Evolutionary conservation across 352 stramenopile genomes (phyloP), one percentile per base, ranked within the genome.

Genomic region (Globisporangium rhizosaccharum): DNA sequence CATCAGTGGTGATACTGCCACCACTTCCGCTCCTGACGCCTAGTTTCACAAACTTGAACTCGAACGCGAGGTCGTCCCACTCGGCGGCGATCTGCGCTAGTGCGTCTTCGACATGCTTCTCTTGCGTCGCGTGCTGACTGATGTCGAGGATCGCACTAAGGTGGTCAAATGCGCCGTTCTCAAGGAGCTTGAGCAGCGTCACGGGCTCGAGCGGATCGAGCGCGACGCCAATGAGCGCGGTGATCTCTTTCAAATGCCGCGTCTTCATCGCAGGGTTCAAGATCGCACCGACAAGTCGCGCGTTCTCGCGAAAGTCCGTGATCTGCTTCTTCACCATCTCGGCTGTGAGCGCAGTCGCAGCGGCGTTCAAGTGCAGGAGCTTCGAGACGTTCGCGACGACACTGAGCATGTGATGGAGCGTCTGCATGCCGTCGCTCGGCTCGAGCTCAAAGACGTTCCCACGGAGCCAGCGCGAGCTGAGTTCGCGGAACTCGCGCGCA

Each of bases 271-370:
- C 72, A 36, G 74, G 76, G 48, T 93, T 85, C 39, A 85, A 52
- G 52, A 93, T 85, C 2, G 82, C 79, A 1, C 73, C 70, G 5
- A 90, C 84, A 5, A 93, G 61, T 0, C 76, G 71, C 10, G 81
- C 65, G 15, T 85, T 84, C 48, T 90, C 82, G 5, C 76, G 67
- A 42, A 93, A 93, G 47, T 92, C 83, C 0, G 63, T 72, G 66
- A 93, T 86, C 56, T 91, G 84, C 58, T 93, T 93, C 48, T 86
- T 84, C 23, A 92, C 62, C 47, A 86, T 68, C 49, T 93, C 83
- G 0, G 83, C 77, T 0, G 79, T 88, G 50, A 89, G 76, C 8
- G 78, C 77, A 0, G 84, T 76, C 1, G 70, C 72, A 3, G 79
- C 77, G 0, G 68, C 85, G 23, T 79, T 87, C 15, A 78, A 9